Conservation (phyloP, 352 stramenopile species). For the Peronosclerospora sorghi region DNA sequence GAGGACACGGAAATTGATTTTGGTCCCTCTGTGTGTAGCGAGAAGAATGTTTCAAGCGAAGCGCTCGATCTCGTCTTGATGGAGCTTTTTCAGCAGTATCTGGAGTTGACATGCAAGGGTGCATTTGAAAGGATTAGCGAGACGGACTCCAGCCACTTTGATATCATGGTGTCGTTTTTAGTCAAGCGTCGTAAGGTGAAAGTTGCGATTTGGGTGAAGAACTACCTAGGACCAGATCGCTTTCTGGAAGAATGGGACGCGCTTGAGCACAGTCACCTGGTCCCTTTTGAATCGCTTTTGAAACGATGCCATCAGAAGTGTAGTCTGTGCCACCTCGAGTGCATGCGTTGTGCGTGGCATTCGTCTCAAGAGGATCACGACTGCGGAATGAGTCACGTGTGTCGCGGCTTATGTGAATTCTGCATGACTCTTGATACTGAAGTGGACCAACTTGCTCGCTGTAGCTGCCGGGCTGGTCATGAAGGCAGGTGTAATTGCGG, state of each 20-base stretch:
- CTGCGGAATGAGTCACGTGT: slow-evolving; percentile 32
- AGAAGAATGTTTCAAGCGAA: background rate
- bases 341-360: slow-evolving; percentile 25
- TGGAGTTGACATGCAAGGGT: slow-evolving; percentile 12
- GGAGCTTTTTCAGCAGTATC: slow-evolving; percentile 17
- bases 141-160: slow-evolving; percentile 21
- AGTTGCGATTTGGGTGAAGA: slow-evolving; percentile 21
- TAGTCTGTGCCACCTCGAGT: slow-evolving; percentile 25
- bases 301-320: slow-evolving; percentile 26
- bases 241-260: slow-evolving; percentile 27
- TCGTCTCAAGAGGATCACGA: slow-evolving; percentile 21
- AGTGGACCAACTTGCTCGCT: slow-evolving; percentile 15
- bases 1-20: slow-evolving; percentile 23
- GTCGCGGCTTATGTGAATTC: slow-evolving; percentile 23
- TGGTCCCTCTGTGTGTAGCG: slow-evolving; percentile 4
- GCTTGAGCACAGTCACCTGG: slow-evolving; percentile 15
- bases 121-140: slow-evolving; percentile 12
- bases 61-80: slow-evolving; percentile 3
- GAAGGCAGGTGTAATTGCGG: slow-evolving; percentile 30
- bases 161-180: slow-evolving; percentile 26
- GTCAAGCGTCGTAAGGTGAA: slow-evolving; percentile 26
- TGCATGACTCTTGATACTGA: slow-evolving; percentile 10
- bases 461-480: slow-evolving; percentile 21
- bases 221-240: slow-evolving; percentile 15
- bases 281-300: slow-evolving; percentile 17